Conservation (phyloP, 2,329 filamentous ascomycete species). For the Macrophomina pseudophaseolina region DNA sequence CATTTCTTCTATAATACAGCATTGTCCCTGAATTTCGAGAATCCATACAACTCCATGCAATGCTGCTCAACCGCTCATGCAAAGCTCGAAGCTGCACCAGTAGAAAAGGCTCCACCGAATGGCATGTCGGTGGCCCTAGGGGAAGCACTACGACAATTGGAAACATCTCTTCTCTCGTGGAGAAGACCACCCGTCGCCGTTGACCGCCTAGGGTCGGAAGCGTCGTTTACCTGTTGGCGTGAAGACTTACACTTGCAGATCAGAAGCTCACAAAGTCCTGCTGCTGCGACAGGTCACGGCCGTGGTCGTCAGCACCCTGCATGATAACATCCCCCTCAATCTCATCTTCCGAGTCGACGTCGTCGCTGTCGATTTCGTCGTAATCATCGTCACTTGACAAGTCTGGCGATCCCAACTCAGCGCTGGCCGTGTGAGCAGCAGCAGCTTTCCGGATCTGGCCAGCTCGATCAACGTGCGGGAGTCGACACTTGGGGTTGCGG, state of each 20-base stretch:
- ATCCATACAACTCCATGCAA: slow-evolving; percentile 12
- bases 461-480: slow-evolving; percentile 86
- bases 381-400: slow-evolving; percentile 79
- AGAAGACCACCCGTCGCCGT: background rate
- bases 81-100: background rate
- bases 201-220: no score
- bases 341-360: slow-evolving; percentile 72
- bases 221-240: background rate
- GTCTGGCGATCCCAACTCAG: slow-evolving; percentile 54
- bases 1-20: slow-evolving; percentile 15
- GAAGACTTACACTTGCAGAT: slow-evolving; percentile 26
- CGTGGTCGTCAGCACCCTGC: slow-evolving; percentile 38
- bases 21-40: background rate
- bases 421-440: slow-evolving; percentile 46
- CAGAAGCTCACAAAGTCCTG: slow-evolving; percentile 59
- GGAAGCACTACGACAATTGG: slow-evolving; percentile 1
- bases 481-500: slow-evolving; percentile 78
- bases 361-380: slow-evolving; percentile 70
- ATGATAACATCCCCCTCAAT: slow-evolving; percentile 49
- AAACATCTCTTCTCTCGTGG: background rate
- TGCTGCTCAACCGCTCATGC: background rate
- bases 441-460: slow-evolving; percentile 72
- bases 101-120: background rate
- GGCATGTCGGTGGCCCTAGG: background rate
- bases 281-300: slow-evolving; percentile 57